Percentiles rank a stretch among this genome's conserved stretches.
Conservation (phyloP, 2,329 filamentous ascomycete genomes). For the Apiospora saccharicola region DNA sequence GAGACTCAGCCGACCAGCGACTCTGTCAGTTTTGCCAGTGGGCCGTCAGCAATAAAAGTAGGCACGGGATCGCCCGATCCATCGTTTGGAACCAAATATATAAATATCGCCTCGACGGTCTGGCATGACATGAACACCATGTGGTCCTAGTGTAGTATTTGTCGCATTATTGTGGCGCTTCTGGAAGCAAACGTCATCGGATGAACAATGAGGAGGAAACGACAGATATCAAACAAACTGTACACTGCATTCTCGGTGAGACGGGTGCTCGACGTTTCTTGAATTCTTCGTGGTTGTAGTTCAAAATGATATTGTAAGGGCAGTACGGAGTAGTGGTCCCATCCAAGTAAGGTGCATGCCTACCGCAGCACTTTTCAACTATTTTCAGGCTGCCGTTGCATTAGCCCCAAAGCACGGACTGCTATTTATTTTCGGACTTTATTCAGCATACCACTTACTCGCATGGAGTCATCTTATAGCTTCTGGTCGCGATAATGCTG, state of each 20-base stretch:
- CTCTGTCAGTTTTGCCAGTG: background rate
- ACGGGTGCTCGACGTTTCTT: background rate
- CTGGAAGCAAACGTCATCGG: background rate
- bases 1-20: background rate
- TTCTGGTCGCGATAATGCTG: background rate
- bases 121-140: background rate
- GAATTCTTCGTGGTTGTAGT: too few species aligned
- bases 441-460: background rate
- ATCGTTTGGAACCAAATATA: slow-evolving; percentile 13
- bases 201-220: background rate
- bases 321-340: background rate
- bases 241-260: background rate
- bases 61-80: slow-evolving; percentile 17
- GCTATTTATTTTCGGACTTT: slow-evolving; percentile 8
- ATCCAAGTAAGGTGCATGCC: background rate
- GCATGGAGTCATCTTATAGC: slow-evolving; percentile 7
- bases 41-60: slow-evolving; percentile 1
- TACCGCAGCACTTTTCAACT: background rate
- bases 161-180: background rate
- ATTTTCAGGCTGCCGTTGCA: background rate
- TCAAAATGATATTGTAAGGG: too few species aligned
- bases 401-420: background rate
- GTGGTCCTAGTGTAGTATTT: background rate
- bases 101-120: background rate
- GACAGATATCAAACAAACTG: background rate